Evolutionary conservation across 306 rosid genomes (phyloP).

Genomic region (Sicyos edulis): DNA sequence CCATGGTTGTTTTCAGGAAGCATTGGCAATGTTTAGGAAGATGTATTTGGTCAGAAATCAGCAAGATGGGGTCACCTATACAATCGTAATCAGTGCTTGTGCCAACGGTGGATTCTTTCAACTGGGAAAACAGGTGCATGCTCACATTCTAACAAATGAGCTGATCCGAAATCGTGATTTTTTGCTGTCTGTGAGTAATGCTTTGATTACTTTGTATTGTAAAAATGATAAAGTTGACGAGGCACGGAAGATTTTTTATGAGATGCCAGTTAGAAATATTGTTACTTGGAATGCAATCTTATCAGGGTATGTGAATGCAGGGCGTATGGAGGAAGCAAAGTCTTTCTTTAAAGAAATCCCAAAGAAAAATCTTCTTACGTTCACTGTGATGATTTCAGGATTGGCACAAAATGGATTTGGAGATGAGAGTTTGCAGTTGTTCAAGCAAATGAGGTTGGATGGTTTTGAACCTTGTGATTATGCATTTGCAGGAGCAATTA

Average conservation of each 20-base stretch:
- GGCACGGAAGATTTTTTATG: not conserved
- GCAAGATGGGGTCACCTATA: constrained; percentile 17
- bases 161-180: not conserved
- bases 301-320: constrained; percentile 24
- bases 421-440: constrained; percentile 17
- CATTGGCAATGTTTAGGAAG: constrained; percentile 21
- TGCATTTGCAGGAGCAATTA: constrained; percentile 7
- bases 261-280: constrained; percentile 16
- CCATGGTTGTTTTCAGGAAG: constrained; percentile 20
- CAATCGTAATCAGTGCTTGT: constrained; percentile 7
- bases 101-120: constrained; percentile 15
- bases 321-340: constrained; percentile 19
- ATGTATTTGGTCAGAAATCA: constrained; percentile 19
- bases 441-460: constrained; percentile 24
- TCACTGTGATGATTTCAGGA: constrained; percentile 23
- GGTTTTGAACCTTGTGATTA: constrained; percentile 22
- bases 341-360: constrained; percentile 20
- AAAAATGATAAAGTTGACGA: constrained; percentile 11
- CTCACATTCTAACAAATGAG: constrained; percentile 1
- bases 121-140: constrained; percentile 22
- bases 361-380: constrained; percentile 11
- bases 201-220: constrained; percentile 21
- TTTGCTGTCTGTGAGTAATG: not conserved
- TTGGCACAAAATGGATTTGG: constrained; percentile 26
- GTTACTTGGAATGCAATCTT: constrained; percentile 16